These are phyloP conservation scores for Spathaspora girioi DNA, from an alignment of 805 yeast genomes.

Conservation along the genomic window DNA sequence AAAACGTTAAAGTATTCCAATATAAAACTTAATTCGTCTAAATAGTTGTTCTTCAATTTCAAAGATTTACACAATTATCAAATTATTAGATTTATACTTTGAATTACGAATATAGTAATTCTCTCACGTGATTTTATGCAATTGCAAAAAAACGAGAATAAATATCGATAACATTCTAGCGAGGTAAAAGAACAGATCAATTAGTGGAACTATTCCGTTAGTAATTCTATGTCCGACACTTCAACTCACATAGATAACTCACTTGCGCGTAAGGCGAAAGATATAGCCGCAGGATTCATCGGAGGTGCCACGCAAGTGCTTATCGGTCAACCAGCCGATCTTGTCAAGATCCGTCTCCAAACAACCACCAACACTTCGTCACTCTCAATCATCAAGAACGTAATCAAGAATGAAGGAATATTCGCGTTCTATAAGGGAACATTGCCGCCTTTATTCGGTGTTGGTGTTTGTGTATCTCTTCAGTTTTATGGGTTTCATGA, in stretches of 20 bases:
- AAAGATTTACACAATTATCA: background rate
- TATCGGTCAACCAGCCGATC: constrained; percentile 46
- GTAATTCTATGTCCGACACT: constrained; percentile 5
- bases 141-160: background rate
- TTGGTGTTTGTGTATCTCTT: constrained; percentile 61
- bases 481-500: constrained; percentile 74
- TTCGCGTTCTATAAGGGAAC: constrained; percentile 45
- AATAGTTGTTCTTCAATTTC: too few species aligned
- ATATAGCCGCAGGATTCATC: constrained; percentile 41
- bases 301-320: constrained; percentile 47
- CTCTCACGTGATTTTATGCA: constrained; percentile 1
- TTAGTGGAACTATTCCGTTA: background rate
- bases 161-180: background rate
- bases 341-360: constrained; percentile 41
- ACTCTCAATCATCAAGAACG: constrained; percentile 29
- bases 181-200: too few species aligned
- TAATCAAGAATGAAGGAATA: constrained; percentile 37
- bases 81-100: background rate
- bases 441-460: constrained; percentile 42
- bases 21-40: too few species aligned
- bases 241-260: constrained; percentile 27
- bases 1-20: background rate
- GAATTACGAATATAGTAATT: background rate
- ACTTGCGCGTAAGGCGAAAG: constrained; percentile 34
- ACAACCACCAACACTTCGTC: constrained; percentile 32